Percentiles rank a stretch among this genome's conserved stretches.
Conservation (phyloP, 805 yeast genomes). For the Nakazawaea siamensis region DNA sequence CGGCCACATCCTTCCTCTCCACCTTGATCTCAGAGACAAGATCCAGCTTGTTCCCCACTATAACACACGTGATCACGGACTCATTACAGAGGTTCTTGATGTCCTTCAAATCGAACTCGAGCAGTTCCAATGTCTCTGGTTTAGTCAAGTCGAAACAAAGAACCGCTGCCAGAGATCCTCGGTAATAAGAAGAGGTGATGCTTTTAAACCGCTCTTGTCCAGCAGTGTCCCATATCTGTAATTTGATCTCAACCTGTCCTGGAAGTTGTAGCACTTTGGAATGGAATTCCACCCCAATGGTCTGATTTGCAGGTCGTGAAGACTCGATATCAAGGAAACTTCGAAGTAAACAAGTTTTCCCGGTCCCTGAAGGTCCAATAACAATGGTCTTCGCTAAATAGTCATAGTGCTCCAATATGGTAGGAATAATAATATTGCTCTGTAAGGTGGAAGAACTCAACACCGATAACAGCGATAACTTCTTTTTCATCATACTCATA, state of each 20-base stretch:
- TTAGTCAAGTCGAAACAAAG: conserved; percentile 25
- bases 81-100: conserved; percentile 19
- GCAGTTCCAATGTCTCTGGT: conserved; percentile 16
- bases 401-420: conserved; percentile 19
- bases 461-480: conserved; percentile 4
- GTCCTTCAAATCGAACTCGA: conserved; percentile 24
- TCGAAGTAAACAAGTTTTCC: conserved; percentile 34
- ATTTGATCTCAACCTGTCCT: conserved; percentile 12
- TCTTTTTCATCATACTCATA: conserved; percentile 2
- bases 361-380: conserved; percentile 35
- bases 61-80: conserved; percentile 19
- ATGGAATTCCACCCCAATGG: conserved; percentile 32
- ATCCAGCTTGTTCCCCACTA: conserved; percentile 29
- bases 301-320: conserved; percentile 20
- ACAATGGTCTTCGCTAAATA: conserved; percentile 31
- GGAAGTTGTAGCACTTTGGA: conserved; percentile 21
- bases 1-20: neutral
- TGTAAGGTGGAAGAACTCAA: conserved; percentile 7
- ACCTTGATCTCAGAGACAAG: conserved; percentile 4
- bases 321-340: conserved; percentile 22
- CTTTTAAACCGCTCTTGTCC: conserved; percentile 30
- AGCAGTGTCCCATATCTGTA: conserved; percentile 30
- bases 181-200: conserved; percentile 27
- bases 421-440: conserved; percentile 5
- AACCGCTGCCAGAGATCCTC: conserved; percentile 29